Conservation (phyloP, 164 flowering plant species). For the Berberis thunbergii region DNA sequence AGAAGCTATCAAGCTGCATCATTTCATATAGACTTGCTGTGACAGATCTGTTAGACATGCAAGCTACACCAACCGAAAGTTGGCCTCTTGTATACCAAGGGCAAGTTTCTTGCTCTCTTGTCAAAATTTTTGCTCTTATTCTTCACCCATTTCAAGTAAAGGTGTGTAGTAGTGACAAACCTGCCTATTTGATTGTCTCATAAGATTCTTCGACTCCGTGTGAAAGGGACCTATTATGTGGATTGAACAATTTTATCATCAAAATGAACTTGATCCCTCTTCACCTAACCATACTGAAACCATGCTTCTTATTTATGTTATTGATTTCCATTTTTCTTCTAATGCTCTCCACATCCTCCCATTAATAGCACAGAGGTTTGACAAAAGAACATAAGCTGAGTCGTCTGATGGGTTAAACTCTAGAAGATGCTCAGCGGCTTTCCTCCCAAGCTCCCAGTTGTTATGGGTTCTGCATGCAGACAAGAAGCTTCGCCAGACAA, state of each 20-base stretch:
- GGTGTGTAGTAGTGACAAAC: constrained; percentile 67
- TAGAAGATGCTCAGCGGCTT: constrained; percentile 50
- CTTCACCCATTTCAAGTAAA: constrained; percentile 80
- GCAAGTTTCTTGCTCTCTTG: constrained; percentile 77
- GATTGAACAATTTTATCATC: constrained; percentile 52
- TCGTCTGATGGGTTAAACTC: constrained; percentile 65
- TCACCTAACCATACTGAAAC: constrained; percentile 87
- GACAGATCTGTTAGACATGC: too few relatives aligned
- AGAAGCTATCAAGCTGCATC: too few relatives aligned
- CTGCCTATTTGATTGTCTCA: constrained; percentile 51
- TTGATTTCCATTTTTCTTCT: constrained; percentile 46
- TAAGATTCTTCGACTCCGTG: constrained; percentile 45
- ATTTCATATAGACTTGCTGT: too few relatives aligned
- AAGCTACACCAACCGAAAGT: too few relatives aligned
- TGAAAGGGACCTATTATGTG: constrained; percentile 34
- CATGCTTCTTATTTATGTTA: constrained; percentile 58
- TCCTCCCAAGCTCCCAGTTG: constrained; percentile 52
- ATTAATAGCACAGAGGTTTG: constrained; percentile 59
- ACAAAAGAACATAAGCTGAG: constrained; percentile 71
- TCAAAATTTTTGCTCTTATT: constrained; percentile 81
- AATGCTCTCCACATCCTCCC: constrained; percentile 57
- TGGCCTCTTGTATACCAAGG: too few relatives aligned
- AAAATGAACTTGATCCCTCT: constrained; percentile 51
- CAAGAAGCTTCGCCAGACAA: constrained; percentile 74
- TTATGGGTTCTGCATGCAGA: constrained; percentile 66